Conservation (phyloP, 176 grass and related monocot species). For the Aechmea fasciata region DNA sequence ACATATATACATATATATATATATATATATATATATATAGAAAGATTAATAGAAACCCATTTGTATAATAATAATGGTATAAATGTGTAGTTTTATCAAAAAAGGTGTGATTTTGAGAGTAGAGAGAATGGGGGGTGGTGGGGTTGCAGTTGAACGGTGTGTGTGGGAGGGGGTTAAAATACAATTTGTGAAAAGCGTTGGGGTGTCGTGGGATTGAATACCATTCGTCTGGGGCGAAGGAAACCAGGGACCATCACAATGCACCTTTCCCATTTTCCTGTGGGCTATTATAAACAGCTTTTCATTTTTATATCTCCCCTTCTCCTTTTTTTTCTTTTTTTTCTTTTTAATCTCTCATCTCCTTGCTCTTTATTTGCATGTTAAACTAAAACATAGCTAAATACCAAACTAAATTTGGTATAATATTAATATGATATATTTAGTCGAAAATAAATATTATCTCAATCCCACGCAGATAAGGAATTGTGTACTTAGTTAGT, state of each 20-base stretch:
- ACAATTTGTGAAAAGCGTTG: background rate
- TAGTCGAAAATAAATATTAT: no score
- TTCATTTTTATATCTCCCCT: background rate
- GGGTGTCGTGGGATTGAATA: background rate
- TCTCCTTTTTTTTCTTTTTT: background rate
- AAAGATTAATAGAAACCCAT: no score
- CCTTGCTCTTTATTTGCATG: background rate
- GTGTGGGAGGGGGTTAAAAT: background rate
- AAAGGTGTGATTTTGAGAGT: background rate
- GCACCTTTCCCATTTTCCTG: conserved; percentile 3
- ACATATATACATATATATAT: background rate
- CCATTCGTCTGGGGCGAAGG: conserved; percentile 5
- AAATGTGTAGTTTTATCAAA: no score
- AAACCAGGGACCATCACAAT: conserved; percentile 16
- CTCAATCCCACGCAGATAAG: no score
- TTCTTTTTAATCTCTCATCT: background rate
- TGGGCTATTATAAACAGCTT: conserved; percentile 7
- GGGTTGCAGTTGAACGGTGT: background rate
- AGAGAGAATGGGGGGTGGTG: background rate
- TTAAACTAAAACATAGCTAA: background rate
- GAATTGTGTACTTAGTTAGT: no score
- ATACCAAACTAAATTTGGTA: background rate
- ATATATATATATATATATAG: no score
- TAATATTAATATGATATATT: no score
- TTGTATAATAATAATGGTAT: no score